Evolutionary conservation across 352 stramenopile genomes (phyloP).

Genomic region (Phytophthora aleatoria): DNA sequence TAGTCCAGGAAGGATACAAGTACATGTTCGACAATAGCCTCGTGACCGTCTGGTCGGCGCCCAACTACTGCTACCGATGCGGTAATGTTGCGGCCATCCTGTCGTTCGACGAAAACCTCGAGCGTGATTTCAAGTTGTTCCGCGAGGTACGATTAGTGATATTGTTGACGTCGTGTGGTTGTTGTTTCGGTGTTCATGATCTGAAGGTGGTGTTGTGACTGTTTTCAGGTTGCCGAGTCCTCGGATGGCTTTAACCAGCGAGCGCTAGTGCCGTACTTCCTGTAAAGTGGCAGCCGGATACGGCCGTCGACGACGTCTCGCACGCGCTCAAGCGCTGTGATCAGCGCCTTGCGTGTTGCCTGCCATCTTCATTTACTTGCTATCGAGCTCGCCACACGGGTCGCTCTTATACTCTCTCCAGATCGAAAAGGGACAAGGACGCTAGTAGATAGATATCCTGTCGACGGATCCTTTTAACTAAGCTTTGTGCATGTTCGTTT

Average conservation of each 20-base stretch:
- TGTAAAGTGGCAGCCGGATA: slow-evolving; percentile 55
- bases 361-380: slow-evolving; percentile 35
- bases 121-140: slow-evolving; percentile 90
- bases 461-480: slow-evolving; percentile 41
- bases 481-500: slow-evolving; percentile 20
- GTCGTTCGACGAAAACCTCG: slow-evolving; percentile 82
- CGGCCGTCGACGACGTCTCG: slow-evolving; percentile 17
- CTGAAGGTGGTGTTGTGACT: slow-evolving; percentile 15
- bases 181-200: slow-evolving; percentile 21
- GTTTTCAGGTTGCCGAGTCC: slow-evolving; percentile 75
- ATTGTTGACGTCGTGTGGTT: slow-evolving; percentile 6
- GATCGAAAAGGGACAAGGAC: slow-evolving; percentile 48
- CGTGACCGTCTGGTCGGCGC: slow-evolving; percentile 83
- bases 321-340: slow-evolving; percentile 7
- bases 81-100: slow-evolving; percentile 86
- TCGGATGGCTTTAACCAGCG: slow-evolving; percentile 80
- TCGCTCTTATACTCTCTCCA: slow-evolving; percentile 41
- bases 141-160: slow-evolving; percentile 64
- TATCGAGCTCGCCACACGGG: slow-evolving; percentile 26
- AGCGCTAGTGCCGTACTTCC: slow-evolving; percentile 85
- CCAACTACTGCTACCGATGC: slow-evolving; percentile 89
- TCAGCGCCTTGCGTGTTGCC: slow-evolving; percentile 18
- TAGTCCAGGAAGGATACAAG: slow-evolving; percentile 92
- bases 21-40: slow-evolving; percentile 92
- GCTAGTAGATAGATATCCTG: slow-evolving; percentile 48